A percentile compares a stretch with the other conserved stretches of the same genome.
phyloP scores from a whole-genome alignment of 2,329 filamentous ascomycete genomes.

The Chaetothyriales sp. region DNA sequence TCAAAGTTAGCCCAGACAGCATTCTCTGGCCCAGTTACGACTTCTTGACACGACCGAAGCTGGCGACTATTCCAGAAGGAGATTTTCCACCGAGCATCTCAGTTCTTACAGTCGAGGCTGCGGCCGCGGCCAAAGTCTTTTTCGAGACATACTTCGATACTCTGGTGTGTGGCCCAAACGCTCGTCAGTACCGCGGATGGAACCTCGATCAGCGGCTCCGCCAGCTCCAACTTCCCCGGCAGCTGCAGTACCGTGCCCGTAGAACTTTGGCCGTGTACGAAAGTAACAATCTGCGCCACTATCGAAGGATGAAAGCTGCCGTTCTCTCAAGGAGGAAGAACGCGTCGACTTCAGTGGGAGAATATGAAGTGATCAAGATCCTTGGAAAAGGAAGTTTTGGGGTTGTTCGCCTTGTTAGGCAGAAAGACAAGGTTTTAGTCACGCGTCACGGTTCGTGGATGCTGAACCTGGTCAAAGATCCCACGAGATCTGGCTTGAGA shows the following conservation, averaged over 20 bases:
- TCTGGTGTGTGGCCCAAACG: slow-evolving; percentile 43
- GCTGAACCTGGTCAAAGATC: background rate
- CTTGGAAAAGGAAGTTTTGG: slow-evolving; percentile 92
- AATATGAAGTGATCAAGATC: slow-evolving; percentile 70
- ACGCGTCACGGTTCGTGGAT: slow-evolving; percentile 1
- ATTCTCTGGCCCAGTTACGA: background rate
- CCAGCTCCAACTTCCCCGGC: slow-evolving; percentile 7
- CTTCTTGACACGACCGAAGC: background rate
- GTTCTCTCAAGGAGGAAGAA: slow-evolving; percentile 33
- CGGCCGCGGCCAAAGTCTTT: slow-evolving; percentile 69
- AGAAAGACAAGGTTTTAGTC: slow-evolving; percentile 30
- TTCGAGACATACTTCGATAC: slow-evolving; percentile 74
- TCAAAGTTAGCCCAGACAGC: background rate
- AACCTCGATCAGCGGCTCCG: slow-evolving; percentile 52
- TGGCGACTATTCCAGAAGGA: slow-evolving; percentile 13
- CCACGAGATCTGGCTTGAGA: background rate
- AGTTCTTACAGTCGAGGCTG: slow-evolving; percentile 55
- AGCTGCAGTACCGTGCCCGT: slow-evolving; percentile 27
- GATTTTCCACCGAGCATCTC: slow-evolving; percentile 3
- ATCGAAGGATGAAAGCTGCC: slow-evolving; percentile 53
- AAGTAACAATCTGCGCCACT: slow-evolving; percentile 60
- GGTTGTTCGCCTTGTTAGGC: slow-evolving; percentile 71
- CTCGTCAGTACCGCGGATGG: slow-evolving; percentile 47
- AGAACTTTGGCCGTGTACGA: slow-evolving; percentile 53
- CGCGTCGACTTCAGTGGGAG: slow-evolving; percentile 41